phyloP scores from a whole-genome alignment of 2,329 filamentous ascomycete species.

The Myriosclerotinia scirpicola region DNA sequence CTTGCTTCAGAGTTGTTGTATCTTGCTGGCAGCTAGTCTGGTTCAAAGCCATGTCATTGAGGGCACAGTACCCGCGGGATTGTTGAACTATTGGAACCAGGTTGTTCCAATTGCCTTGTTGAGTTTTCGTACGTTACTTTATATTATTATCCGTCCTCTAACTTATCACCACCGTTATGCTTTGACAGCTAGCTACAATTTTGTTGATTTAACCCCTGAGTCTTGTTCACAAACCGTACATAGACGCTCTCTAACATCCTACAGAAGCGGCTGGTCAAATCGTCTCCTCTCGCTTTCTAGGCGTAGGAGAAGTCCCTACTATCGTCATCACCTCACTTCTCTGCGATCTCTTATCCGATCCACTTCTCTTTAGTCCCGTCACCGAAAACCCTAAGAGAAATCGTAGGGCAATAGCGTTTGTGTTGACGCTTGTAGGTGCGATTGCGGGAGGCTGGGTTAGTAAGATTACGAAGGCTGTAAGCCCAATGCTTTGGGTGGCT shows the following conservation, averaged over 20 bases:
- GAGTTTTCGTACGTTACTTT: constrained; percentile 50
- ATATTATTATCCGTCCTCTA: background rate
- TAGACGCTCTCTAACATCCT: constrained; percentile 7
- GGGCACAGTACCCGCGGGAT: constrained; percentile 16
- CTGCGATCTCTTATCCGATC: constrained; percentile 72
- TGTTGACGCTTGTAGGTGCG: constrained; percentile 51
- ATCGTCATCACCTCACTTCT: constrained; percentile 78
- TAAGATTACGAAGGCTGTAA: constrained; percentile 50
- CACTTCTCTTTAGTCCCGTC: constrained; percentile 44
- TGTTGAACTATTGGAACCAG: constrained; percentile 51
- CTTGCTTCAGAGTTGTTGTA: constrained; percentile 51
- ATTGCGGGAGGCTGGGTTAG: constrained; percentile 49
- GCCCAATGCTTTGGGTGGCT: constrained; percentile 43
- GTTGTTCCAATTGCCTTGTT: constrained; percentile 67
- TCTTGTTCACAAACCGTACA: background rate
- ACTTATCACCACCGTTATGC: background rate
- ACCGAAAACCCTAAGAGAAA: constrained; percentile 50
- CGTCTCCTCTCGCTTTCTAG: constrained; percentile 67
- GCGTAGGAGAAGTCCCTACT: constrained; percentile 67
- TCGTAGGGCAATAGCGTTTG: constrained; percentile 49
- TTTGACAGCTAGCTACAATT: background rate
- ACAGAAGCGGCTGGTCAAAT: constrained; percentile 71
- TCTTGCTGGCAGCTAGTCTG: constrained; percentile 51
- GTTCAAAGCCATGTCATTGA: constrained; percentile 30
- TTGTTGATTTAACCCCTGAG: background rate